Conservation (phyloP, 1,284 basidiomycete species). For the Sanghuangporus sanghuang region DNA sequence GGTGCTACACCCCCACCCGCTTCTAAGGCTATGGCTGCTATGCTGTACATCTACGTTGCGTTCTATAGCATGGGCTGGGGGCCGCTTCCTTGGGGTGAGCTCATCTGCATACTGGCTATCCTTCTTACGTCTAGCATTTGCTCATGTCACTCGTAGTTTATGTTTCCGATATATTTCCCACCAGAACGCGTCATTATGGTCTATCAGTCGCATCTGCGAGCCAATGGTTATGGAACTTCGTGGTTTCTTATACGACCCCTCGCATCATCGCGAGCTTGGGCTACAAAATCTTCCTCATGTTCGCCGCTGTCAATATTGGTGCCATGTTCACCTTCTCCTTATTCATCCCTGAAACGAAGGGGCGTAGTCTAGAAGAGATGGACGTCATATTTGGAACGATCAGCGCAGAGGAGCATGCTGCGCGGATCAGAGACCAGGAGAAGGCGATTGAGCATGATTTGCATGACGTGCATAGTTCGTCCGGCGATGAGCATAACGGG, state of each 20-base stretch:
- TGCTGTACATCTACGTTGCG: conserved; percentile 72
- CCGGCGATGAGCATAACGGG: neutral
- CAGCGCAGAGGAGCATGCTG: conserved; percentile 49
- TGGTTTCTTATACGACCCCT: conserved; percentile 67
- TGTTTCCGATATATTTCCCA: conserved; percentile 79
- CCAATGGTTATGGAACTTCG: conserved; percentile 82
- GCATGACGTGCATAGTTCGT: neutral
- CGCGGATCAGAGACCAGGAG: conserved; percentile 39
- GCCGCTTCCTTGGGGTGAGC: conserved; percentile 62
- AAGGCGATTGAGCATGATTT: neutral
- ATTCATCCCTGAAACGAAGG: conserved; percentile 73
- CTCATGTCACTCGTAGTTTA: neutral
- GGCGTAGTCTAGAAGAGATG: conserved; percentile 72
- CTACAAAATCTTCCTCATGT: conserved; percentile 68
- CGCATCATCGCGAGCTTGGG: conserved; percentile 54
- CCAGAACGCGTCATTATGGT: conserved; percentile 73
- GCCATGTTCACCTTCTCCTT: conserved; percentile 44
- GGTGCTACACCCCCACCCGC: conserved; percentile 38
- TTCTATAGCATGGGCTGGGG: conserved; percentile 73
- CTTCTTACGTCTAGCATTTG: neutral
- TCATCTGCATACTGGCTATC: conserved; percentile 24
- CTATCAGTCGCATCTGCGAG: conserved; percentile 64
- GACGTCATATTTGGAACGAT: conserved; percentile 75
- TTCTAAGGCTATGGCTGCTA: conserved; percentile 65
- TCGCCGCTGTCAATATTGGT: conserved; percentile 55